Evolutionary conservation across 257 asterid genomes (phyloP).

Genomic region (Catharanthus roseus): DNA sequence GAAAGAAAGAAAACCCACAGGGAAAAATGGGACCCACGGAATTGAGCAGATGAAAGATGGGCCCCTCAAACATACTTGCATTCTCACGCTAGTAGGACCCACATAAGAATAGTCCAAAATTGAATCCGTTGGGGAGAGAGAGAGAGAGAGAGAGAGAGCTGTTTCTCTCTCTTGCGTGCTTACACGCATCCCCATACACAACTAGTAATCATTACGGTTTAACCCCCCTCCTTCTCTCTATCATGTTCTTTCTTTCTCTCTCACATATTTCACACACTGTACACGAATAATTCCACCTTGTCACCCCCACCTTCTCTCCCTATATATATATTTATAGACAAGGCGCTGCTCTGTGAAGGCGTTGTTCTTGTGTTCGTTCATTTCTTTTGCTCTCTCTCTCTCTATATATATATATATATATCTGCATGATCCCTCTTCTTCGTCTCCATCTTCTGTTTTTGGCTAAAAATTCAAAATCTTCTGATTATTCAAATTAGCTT

Average conservation of each 20-base stretch:
- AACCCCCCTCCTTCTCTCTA: background rate
- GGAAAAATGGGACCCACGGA: background rate
- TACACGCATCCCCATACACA: constrained; percentile 33
- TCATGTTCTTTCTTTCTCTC: constrained; percentile 5
- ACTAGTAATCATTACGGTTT: constrained; percentile 22
- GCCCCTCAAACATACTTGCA: constrained; percentile 16
- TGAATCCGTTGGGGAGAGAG: constrained; percentile 9
- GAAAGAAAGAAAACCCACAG: background rate
- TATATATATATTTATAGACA: constrained; percentile 19
- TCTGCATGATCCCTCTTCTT: constrained; percentile 17
- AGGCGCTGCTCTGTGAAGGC: constrained; percentile 7
- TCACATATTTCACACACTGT: constrained; percentile 5
- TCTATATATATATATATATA: constrained; percentile 18
- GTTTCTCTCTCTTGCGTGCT: constrained; percentile 22
- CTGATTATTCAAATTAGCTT: background rate
- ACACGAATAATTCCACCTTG: constrained; percentile 3
- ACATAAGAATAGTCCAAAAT: constrained; percentile 12
- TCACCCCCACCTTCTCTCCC: constrained; percentile 8
- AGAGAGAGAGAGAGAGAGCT: too few species aligned
- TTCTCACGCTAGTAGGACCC: constrained; percentile 59
- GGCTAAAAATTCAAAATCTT: background rate
- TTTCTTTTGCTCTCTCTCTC: constrained; percentile 4
- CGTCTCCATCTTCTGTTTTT: background rate
- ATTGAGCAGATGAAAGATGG: constrained; percentile 3
- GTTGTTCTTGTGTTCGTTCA: background rate